A percentile compares a stretch with the other conserved stretches of the same genome.
phyloP scores from a whole-genome alignment of 2,329 filamentous ascomycete species.

The Calonectria ilicicola region DNA sequence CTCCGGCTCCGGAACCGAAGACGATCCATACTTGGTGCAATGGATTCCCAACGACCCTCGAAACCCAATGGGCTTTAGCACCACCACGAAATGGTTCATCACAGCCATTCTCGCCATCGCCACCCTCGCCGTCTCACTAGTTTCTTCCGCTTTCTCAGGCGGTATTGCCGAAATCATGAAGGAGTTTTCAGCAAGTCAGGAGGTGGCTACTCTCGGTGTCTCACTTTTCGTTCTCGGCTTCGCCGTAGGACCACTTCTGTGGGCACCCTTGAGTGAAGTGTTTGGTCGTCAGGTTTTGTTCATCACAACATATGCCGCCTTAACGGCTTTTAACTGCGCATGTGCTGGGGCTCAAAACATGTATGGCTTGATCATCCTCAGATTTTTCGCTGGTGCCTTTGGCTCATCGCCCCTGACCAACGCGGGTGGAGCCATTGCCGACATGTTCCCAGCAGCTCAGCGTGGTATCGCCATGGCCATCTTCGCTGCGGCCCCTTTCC shows the following conservation, averaged over 20 bases:
- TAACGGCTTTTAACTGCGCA: constrained; percentile 12
- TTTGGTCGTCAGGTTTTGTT: constrained; percentile 16
- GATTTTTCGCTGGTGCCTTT: constrained; percentile 10
- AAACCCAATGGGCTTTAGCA: constrained; percentile 19
- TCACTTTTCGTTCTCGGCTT: constrained; percentile 17
- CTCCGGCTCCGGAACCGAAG: constrained; percentile 9
- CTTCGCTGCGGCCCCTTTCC: constrained; percentile 11
- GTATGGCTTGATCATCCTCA: background rate
- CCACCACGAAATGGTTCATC: constrained; percentile 7
- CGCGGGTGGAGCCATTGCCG: constrained; percentile 14
- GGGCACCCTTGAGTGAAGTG: constrained; percentile 9
- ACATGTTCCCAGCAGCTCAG: constrained; percentile 10
- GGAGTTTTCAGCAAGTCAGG: background rate
- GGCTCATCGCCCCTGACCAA: constrained; percentile 16
- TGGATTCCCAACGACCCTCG: constrained; percentile 21
- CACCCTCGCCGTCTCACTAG: constrained; percentile 14
- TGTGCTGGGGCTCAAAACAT: constrained; percentile 1
- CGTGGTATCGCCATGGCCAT: constrained; percentile 14
- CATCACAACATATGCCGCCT: background rate
- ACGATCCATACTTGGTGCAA: constrained; percentile 10
- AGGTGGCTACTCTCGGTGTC: constrained; percentile 11
- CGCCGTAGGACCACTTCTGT: constrained; percentile 3
- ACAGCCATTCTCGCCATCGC: constrained; percentile 12
- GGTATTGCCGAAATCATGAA: background rate
- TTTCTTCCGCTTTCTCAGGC: constrained; percentile 9